Conservation (phyloP, 2,329 filamentous ascomycete species). For the Akanthomyces dipterigenus region DNA sequence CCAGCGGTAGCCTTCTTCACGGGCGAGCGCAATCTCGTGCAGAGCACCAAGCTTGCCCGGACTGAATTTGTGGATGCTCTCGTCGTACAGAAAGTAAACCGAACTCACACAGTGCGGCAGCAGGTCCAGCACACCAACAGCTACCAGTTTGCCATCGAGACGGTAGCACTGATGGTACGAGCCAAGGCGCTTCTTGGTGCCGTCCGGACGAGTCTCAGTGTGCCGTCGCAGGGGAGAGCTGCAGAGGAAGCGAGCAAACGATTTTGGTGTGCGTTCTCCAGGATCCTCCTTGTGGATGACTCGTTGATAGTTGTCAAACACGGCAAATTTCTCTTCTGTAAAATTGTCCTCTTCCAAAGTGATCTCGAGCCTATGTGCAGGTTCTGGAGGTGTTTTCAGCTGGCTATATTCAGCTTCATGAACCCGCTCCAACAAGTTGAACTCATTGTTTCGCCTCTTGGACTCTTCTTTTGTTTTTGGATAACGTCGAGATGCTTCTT, state of each 20-base stretch:
- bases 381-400: conserved; percentile 52
- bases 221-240: conserved; percentile 55
- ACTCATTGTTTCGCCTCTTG: conserved; percentile 58
- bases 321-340: conserved; percentile 66
- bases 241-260: conserved; percentile 70
- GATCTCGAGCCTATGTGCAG: conserved; percentile 61
- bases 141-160: conserved; percentile 67
- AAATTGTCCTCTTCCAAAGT: conserved; percentile 64
- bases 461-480: conserved; percentile 62
- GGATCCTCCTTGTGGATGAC: conserved; percentile 63
- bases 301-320: conserved; percentile 71
- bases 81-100: conserved; percentile 78
- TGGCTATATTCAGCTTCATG: conserved; percentile 59
- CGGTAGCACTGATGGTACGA: conserved; percentile 80
- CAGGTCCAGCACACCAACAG: conserved; percentile 70
- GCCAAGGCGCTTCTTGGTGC: conserved; percentile 51
- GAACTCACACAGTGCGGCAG: conserved; percentile 71
- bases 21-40: conserved; percentile 63
- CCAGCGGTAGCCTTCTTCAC: conserved; percentile 62
- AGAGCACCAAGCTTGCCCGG: conserved; percentile 73
- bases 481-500: conserved; percentile 55
- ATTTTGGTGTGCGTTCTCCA: conserved; percentile 48
- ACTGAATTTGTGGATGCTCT: conserved; percentile 60
- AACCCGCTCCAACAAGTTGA: conserved; percentile 58
- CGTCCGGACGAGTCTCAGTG: conserved; percentile 37